Evolutionary conservation across 495 filamentous ascomycete genomes (phyloP).

Genomic region (Letharia columbiana): DNA sequence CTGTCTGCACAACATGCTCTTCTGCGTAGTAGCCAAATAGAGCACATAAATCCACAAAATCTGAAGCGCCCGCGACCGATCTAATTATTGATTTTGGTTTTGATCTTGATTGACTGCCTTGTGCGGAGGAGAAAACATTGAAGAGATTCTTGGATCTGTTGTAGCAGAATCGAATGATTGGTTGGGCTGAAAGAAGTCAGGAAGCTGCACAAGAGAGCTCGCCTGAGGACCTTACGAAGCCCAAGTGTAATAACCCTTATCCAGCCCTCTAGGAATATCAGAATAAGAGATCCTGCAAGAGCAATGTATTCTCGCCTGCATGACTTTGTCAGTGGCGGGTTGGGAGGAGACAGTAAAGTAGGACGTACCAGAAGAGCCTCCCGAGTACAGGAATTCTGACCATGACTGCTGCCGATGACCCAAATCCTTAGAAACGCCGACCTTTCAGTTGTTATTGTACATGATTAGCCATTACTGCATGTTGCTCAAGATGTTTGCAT

Average conservation of each 20-base stretch:
- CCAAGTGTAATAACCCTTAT: conserved; percentile 84
- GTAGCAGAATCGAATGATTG: conserved; percentile 77
- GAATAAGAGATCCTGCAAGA: conserved; percentile 68
- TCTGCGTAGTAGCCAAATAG: conserved; percentile 86
- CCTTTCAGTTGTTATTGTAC: background rate
- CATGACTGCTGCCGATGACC: conserved; percentile 34
- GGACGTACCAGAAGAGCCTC: conserved; percentile 60
- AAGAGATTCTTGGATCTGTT: conserved; percentile 71
- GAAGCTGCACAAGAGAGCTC: background rate
- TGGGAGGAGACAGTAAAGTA: background rate
- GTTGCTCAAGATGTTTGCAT: background rate
- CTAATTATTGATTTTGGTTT: conserved; percentile 35
- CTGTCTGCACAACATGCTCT: conserved; percentile 91
- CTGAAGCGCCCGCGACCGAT: conserved; percentile 60
- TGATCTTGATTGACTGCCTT: conserved; percentile 52
- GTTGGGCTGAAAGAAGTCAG: conserved; percentile 48
- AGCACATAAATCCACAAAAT: conserved; percentile 86
- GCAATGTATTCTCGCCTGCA: conserved; percentile 74
- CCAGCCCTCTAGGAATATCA: conserved; percentile 71
- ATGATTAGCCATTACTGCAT: conserved; percentile 12
- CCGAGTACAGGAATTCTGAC: conserved; percentile 77
- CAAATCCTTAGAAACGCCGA: background rate
- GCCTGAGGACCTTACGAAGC: conserved; percentile 54
- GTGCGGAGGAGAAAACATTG: conserved; percentile 65
- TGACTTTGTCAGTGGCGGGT: background rate